Evolutionary conservation across 108 stramenopile genomes (phyloP).

Genomic region (Seminavis robusta): DNA sequence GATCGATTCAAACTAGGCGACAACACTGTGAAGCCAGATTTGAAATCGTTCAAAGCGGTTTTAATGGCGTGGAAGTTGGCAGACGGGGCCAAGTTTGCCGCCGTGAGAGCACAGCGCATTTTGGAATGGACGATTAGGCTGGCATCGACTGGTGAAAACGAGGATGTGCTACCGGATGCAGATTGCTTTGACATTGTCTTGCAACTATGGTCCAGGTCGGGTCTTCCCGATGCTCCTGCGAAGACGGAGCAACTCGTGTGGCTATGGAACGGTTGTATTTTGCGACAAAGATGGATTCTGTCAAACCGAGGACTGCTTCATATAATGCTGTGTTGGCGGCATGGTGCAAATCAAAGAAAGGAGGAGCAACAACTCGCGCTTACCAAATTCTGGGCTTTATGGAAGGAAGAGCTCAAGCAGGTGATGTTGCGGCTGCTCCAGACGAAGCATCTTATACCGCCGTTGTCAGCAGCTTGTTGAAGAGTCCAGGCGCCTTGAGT

Average conservation of each 20-base stretch:
- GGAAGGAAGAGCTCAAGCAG: constrained; percentile 26
- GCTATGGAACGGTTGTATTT: constrained; percentile 50
- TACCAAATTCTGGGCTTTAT: constrained; percentile 48
- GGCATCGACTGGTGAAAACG: constrained; percentile 39
- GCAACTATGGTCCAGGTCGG: constrained; percentile 49
- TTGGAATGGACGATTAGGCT: constrained; percentile 70
- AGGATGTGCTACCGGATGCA: constrained; percentile 42
- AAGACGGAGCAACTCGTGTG: constrained; percentile 57
- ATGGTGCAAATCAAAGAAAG: constrained; percentile 45
- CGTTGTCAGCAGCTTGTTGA: constrained; percentile 32
- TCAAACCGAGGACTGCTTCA: constrained; percentile 34
- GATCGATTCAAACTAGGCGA: constrained; percentile 36
- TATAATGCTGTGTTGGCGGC: constrained; percentile 56
- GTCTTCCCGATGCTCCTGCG: constrained; percentile 48
- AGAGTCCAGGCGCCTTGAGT: too few species aligned
- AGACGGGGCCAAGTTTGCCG: constrained; percentile 6
- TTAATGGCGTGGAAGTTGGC: constrained; percentile 40
- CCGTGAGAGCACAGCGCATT: constrained; percentile 36
- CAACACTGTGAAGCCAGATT: constrained; percentile 48
- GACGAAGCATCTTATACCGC: constrained; percentile 26
- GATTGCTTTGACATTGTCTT: constrained; percentile 66
- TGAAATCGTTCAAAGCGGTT: constrained; percentile 29
- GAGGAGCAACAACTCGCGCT: constrained; percentile 40
- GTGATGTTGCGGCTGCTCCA: constrained; percentile 2
- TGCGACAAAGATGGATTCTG: neutral